phyloP scores from a whole-genome alignment of 208 protist species.

The Novymonas esmeraldas region DNA sequence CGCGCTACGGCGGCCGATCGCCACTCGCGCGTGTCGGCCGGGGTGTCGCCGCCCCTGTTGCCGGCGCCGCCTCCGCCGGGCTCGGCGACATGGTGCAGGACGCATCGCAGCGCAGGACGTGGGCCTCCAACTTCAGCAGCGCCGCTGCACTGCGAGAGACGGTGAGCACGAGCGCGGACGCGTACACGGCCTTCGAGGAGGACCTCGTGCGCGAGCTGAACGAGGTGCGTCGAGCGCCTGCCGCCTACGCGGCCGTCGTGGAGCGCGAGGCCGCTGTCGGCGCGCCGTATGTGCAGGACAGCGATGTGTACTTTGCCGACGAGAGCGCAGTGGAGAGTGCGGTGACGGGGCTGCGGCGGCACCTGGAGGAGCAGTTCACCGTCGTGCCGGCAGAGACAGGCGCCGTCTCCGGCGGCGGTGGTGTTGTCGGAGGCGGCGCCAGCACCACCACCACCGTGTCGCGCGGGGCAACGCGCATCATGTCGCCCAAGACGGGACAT shows the following conservation, averaged over 20 bases:
- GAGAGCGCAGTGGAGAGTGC: conserved; percentile 31
- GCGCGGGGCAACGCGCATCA: background rate
- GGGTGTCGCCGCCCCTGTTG: background rate
- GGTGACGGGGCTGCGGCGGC: conserved; percentile 13
- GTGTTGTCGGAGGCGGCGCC: background rate
- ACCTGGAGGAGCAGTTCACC: conserved; percentile 8
- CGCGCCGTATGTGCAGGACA: conserved; percentile 64
- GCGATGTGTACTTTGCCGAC: conserved; percentile 55
- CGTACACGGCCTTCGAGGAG: conserved; percentile 65
- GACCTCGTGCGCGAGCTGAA: conserved; percentile 75
- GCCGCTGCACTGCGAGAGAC: conserved; percentile 44
- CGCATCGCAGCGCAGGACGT: conserved; percentile 25
- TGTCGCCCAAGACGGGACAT: background rate
- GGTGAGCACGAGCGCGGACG: conserved; percentile 57
- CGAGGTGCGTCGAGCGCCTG: conserved; percentile 58
- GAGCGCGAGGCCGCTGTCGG: conserved; percentile 64
- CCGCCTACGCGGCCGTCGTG: conserved; percentile 57
- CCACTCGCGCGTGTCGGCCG: background rate
- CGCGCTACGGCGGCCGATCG: background rate
- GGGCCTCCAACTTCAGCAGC: conserved; percentile 39
- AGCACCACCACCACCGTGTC: background rate
- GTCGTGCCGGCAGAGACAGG: background rate
- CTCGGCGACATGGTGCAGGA: conserved; percentile 25
- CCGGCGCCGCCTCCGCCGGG: background rate
- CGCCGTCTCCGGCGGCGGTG: background rate